Base-by-base conservation (phyloP, 2,329 filamentous ascomycete species). In the Penicillium sp. region DNA sequence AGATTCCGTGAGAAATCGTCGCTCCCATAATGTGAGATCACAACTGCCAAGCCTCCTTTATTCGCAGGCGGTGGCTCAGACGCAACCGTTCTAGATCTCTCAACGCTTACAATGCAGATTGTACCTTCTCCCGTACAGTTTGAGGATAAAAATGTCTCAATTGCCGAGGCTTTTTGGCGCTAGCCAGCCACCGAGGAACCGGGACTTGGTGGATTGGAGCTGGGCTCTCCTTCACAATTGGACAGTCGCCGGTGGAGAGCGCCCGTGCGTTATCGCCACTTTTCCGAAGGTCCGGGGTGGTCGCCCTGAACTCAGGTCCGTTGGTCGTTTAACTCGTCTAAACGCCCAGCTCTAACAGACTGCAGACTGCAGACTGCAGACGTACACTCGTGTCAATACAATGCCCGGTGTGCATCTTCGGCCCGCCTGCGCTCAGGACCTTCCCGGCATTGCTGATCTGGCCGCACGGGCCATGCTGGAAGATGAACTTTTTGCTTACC, bases 381-480 rank as follows among this genome's bases (percentile, higher is more conserved):
- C 21, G 22, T 27, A 21, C 44, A 32, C 16, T 21, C 32, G 2
- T n/a, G 22, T 22, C 3, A 29, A 49, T 32, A 49, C 18, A 16
- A 40, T 40, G 27, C 13, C 34, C 3, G 8, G 22, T 39, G 18
- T 57, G 13, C 40, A 36, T 48, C 24, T 59, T 38, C 43, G 51
- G 48, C 45, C 40, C n/a, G 54, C 55, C 13, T 32, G 39, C 31
- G 16, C 34, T n/a, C 34, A 49, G 29, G 55, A 58, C 38, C 54
- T 60, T 13, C 53, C 53, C 31, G n/a, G 10, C 31, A 44, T 58
- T 21, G 58, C 56, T n/a, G 51, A 58, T 43, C 43, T 64, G 3
- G 49, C 52, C 14, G 57, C 54, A 18, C 47, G 53, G 43, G 52
- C 58, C 40, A 60, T 61, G 51, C 36, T 58, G 2, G 43, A 61